Evolutionary conservation across 768 basidiomycete genomes (phyloP).

Genomic region (Cystofilobasidium macerans): DNA sequence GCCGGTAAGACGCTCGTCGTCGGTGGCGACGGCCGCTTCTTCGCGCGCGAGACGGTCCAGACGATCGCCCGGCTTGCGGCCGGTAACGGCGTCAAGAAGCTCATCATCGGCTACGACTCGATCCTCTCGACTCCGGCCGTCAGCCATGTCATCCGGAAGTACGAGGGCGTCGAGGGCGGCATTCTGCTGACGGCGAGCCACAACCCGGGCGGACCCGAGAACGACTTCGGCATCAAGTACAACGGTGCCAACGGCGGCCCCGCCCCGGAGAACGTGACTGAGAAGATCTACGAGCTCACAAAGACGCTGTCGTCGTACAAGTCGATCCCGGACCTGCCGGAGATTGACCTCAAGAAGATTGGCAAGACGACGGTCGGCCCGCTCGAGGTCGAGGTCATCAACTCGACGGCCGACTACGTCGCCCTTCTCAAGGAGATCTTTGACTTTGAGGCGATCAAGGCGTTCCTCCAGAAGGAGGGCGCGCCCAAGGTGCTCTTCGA

Average conservation of each 20-base stretch:
- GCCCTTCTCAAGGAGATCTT: slow-evolving; percentile 76
- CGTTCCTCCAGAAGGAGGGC: slow-evolving; percentile 59
- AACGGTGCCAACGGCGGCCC: slow-evolving; percentile 92
- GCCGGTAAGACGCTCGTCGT: slow-evolving; percentile 68
- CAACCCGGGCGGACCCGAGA: slow-evolving; percentile 96
- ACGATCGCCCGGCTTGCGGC: slow-evolving; percentile 88
- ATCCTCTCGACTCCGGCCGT: slow-evolving; percentile 97
- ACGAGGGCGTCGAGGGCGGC: slow-evolving; percentile 81
- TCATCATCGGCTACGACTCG: slow-evolving; percentile 80
- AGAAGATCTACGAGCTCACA: slow-evolving; percentile 85
- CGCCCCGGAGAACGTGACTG: slow-evolving; percentile 89
- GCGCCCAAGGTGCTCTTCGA: slow-evolving; percentile 72
- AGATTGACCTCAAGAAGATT: slow-evolving; percentile 73
- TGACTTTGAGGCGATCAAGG: slow-evolving; percentile 82
- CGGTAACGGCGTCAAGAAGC: slow-evolving; percentile 80
- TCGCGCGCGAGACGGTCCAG: slow-evolving; percentile 58
- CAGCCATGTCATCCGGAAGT: slow-evolving; percentile 87
- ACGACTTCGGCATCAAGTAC: slow-evolving; percentile 99
- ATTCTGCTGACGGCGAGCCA: slow-evolving; percentile 94
- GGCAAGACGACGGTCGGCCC: slow-evolving; percentile 73
- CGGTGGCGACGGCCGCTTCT: slow-evolving; percentile 94
- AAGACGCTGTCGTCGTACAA: slow-evolving; percentile 80
- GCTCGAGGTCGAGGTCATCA: slow-evolving; percentile 75
- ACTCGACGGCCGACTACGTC: slow-evolving; percentile 84
- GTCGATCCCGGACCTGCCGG: slow-evolving; percentile 55